Conservation (phyloP, 2,329 filamentous ascomycete species). For the Graphium sp. region DNA sequence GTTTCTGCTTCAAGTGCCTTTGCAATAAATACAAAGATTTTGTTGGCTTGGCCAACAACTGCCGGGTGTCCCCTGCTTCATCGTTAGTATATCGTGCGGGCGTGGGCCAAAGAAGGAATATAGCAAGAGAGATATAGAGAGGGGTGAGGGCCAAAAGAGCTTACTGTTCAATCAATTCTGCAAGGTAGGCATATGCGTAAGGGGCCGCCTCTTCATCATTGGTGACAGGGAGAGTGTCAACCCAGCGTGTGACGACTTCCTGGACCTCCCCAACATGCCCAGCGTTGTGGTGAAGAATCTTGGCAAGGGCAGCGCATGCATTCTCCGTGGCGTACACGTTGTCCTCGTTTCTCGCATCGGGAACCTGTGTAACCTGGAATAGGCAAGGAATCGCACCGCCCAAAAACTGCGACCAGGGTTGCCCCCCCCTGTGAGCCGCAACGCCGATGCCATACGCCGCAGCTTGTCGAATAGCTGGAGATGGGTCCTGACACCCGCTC, state of each 20-base stretch:
- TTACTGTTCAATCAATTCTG: slow-evolving; percentile 87
- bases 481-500: slow-evolving; percentile 68
- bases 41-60: slow-evolving; percentile 59
- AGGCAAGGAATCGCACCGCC: slow-evolving; percentile 63
- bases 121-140: neutral
- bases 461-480: slow-evolving; percentile 85
- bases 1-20: slow-evolving; percentile 85
- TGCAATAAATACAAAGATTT: slow-evolving; percentile 71
- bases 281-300: slow-evolving; percentile 84
- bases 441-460: slow-evolving; percentile 93
- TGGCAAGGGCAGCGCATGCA: slow-evolving; percentile 88
- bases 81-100: slow-evolving; percentile 10
- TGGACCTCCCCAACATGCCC: slow-evolving; percentile 60
- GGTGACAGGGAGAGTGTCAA: slow-evolving; percentile 76
- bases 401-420: slow-evolving; percentile 75
- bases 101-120: neutral
- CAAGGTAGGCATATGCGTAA: slow-evolving; percentile 85
- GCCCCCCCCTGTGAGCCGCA: slow-evolving; percentile 81
- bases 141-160: slow-evolving; percentile 18
- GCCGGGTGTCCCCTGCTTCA: slow-evolving; percentile 61
- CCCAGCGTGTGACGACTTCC: slow-evolving; percentile 67
- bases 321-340: slow-evolving; percentile 97
- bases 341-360: slow-evolving; percentile 74
- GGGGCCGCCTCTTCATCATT: slow-evolving; percentile 97
- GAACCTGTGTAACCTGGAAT: slow-evolving; percentile 69